Conservation (phyloP, 2,329 filamentous ascomycete genomes). For the Seiridium cupressi region DNA sequence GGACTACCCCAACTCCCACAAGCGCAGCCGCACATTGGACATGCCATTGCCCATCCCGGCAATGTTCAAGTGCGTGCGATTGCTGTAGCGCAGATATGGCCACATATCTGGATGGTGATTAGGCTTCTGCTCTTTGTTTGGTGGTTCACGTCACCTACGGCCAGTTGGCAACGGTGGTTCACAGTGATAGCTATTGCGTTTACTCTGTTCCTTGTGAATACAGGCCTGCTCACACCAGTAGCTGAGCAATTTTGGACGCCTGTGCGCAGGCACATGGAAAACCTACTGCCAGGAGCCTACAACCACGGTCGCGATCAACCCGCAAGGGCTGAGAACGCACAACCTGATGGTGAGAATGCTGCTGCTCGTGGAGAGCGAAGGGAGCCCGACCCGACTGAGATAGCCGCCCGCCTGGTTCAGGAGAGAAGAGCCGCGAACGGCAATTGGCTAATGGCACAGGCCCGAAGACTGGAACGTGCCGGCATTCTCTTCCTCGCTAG, state of each 20-base stretch:
- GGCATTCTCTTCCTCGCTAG: conserved; percentile 64
- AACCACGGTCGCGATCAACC: conserved; percentile 25
- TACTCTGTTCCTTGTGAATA: conserved; percentile 57
- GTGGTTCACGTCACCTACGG: conserved; percentile 60
- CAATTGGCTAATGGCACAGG: conserved; percentile 47
- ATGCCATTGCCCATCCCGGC: conserved; percentile 23
- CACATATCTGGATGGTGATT: conserved; percentile 61
- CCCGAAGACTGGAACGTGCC: conserved; percentile 57
- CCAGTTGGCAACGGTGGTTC: conserved; percentile 59
- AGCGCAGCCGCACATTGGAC: conserved; percentile 24
- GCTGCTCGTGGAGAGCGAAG: conserved; percentile 24
- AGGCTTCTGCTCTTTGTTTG: conserved; percentile 60
- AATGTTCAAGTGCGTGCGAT: conserved; percentile 33
- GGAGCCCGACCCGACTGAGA: conserved; percentile 41
- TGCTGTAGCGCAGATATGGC: conserved; percentile 45
- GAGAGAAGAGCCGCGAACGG: conserved; percentile 42
- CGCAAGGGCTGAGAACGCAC: conserved; percentile 23
- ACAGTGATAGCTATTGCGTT: conserved; percentile 53
- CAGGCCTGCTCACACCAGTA: conserved; percentile 55
- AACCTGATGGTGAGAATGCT: conserved; percentile 22
- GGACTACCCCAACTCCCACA: conserved; percentile 23
- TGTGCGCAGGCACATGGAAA: conserved; percentile 57
- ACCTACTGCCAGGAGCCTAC: conserved; percentile 53
- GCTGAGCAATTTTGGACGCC: conserved; percentile 56
- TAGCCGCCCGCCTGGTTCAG: conserved; percentile 54